These are phyloP conservation scores for Cornus kousa DNA, from an alignment of 148 eudicot species.

Conservation along the genomic window DNA sequence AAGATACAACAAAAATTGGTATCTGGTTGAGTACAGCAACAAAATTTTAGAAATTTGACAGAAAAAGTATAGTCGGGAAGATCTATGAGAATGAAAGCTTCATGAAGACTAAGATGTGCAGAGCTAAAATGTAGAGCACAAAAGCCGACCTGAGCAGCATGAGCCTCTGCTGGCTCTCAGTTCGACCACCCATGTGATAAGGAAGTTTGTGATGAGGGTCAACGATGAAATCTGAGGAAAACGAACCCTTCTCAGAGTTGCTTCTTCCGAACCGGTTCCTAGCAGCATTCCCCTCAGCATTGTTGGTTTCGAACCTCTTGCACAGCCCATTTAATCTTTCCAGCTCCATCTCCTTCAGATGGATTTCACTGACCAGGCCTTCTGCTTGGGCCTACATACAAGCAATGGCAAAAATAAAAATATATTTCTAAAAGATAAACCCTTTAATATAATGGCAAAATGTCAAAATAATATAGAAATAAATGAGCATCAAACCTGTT, in stretches of 20 bases:
- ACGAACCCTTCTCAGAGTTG: conserved; percentile 37
- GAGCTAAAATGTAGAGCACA: conserved; percentile 76
- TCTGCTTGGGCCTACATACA: conserved; percentile 88
- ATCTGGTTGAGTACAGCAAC: conserved; percentile 12
- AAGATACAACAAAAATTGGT: neutral
- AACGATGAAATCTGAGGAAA: conserved; percentile 46
- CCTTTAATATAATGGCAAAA: neutral
- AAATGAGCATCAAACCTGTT: conserved; percentile 56
- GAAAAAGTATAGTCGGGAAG: neutral
- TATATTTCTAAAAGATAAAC: neutral
- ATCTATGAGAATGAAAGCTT: conserved; percentile 60
- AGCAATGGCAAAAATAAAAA: neutral
- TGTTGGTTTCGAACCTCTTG: conserved; percentile 56
- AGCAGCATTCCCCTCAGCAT: conserved; percentile 52
- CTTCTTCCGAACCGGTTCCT: conserved; percentile 65
- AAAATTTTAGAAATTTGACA: neutral
- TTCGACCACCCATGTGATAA: conserved; percentile 50
- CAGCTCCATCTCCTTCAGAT: conserved; percentile 79
- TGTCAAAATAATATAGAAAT: neutral
- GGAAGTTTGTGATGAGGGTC: conserved; percentile 56
- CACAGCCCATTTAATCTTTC: conserved; percentile 67
- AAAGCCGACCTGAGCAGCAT: conserved; percentile 86
- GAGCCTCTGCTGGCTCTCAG: conserved; percentile 63
- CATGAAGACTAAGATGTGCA: conserved; percentile 83
- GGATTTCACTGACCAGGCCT: conserved; percentile 73